These are phyloP conservation scores for Penicillium desertorum DNA, from an alignment of 495 filamentous ascomycete species.

Conservation along the genomic window DNA sequence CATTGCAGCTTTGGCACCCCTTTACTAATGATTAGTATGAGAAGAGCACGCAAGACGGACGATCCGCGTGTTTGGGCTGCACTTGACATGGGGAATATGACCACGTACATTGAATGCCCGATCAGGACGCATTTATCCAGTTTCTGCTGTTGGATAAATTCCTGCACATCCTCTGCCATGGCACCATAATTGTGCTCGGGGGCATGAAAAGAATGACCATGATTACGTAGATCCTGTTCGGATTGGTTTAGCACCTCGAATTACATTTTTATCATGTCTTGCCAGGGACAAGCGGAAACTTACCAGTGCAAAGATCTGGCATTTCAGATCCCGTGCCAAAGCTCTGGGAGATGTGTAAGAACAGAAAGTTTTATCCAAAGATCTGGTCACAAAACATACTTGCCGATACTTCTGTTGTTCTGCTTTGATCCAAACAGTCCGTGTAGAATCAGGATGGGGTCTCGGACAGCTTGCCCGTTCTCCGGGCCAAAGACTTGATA, in stretches of 20 bases:
- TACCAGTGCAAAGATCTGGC: slow-evolving; percentile 82
- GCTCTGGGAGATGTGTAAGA: slow-evolving; percentile 52
- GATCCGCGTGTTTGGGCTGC: background rate
- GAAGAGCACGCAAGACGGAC: background rate
- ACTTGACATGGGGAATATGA: background rate
- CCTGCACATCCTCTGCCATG: slow-evolving; percentile 84
- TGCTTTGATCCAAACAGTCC: slow-evolving; percentile 95
- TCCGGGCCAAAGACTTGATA: slow-evolving; percentile 47
- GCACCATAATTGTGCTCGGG: slow-evolving; percentile 74
- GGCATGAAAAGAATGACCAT: slow-evolving; percentile 84
- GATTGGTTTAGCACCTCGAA: background rate
- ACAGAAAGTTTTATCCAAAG: background rate
- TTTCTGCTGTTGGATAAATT: slow-evolving; percentile 74
- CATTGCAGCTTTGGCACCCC: slow-evolving; percentile 96
- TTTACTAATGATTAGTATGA: slow-evolving; percentile 24
- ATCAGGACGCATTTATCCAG: slow-evolving; percentile 73
- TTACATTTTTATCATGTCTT: background rate
- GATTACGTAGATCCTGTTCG: slow-evolving; percentile 83
- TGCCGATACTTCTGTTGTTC: slow-evolving; percentile 95
- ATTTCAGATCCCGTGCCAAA: slow-evolving; percentile 75
- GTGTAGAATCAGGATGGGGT: slow-evolving; percentile 86
- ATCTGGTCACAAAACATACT: slow-evolving; percentile 57
- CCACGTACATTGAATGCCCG: slow-evolving; percentile 86
- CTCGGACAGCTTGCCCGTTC: slow-evolving; percentile 34
- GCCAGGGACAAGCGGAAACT: slow-evolving; percentile 25